Evolutionary conservation across 352 stramenopile species (phyloP).

Genomic region (Phytopythium aichiense): DNA sequence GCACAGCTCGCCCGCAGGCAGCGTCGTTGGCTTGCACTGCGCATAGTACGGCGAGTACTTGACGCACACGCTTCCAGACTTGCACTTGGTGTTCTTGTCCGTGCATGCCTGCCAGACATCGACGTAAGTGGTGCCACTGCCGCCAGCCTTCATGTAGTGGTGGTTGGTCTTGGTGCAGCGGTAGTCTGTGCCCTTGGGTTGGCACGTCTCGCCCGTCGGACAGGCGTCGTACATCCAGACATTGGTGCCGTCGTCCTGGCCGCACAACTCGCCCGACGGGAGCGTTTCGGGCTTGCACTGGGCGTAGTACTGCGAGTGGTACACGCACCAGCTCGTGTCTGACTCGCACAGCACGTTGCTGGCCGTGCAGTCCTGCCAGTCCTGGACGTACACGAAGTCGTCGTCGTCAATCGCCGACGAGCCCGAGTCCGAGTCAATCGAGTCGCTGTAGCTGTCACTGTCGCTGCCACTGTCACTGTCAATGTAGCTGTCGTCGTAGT

Average conservation of each 20-base stretch:
- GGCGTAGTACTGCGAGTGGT: slow-evolving; percentile 22
- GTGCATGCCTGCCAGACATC: slow-evolving; percentile 21
- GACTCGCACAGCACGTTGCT: slow-evolving; percentile 12
- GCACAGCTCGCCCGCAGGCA: slow-evolving; percentile 20
- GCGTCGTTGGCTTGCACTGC: slow-evolving; percentile 22
- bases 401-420: neutral
- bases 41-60: slow-evolving; percentile 28
- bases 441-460: neutral
- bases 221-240: slow-evolving; percentile 29
- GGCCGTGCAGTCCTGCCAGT: slow-evolving; percentile 16
- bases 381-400: slow-evolving; percentile 11
- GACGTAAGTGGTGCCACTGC: neutral
- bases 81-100: slow-evolving; percentile 8
- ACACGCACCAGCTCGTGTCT: slow-evolving; percentile 13
- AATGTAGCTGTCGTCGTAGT: neutral
- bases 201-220: slow-evolving; percentile 9
- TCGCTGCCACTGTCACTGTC: neutral
- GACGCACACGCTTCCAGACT: slow-evolving; percentile 13
- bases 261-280: slow-evolving; percentile 20
- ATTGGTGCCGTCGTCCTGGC: slow-evolving; percentile 23
- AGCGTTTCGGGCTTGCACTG: slow-evolving; percentile 30
- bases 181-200: slow-evolving; percentile 7
- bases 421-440: neutral
- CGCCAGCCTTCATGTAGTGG: neutral
- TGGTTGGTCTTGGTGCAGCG: slow-evolving; percentile 8